Evolutionary conservation across 352 stramenopile genomes (phyloP), one percentile per base, ranked within the genome.

Genomic region (Phytopythium oedochilum): DNA sequence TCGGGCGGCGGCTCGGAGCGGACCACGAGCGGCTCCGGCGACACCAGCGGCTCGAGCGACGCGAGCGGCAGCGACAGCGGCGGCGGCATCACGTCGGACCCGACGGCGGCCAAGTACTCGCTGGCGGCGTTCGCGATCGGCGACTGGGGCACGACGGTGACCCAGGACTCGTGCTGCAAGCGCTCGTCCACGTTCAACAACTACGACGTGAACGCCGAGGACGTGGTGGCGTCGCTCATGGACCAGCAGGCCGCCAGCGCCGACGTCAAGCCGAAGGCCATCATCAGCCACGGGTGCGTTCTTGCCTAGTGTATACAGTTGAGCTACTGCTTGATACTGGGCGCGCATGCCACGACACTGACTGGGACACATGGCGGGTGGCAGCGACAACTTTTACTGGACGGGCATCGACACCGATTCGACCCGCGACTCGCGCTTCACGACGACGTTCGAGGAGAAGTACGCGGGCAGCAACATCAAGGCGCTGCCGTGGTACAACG

Each of bases 371-470:
- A 36, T 36, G 5, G 8, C 34, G 49, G 29, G 35, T 61, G 17
- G 17, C 46, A 76, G 73, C 39, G 82, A 92, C 66, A 92, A 88
- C 67, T 92, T 92, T 49, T 92, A 92, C 68, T 92, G 82, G 82
- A 83, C 85, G 59, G 82, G 82, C 20, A 67, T 92, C 34, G 70
- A 80, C 46, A 65, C 57, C 20, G 62, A 68, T 54, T 59, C 56
- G 10, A 78, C 77, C 26, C 67, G 62, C 18, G 60, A 74, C 46
- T 68, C 75, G 31, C 82, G 78, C n/a, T 92, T 92, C 53, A 59
- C 75, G 39, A 67, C 67, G 28, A 88, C 76, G 25, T 92, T 92
- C 49, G 82, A 92, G 50, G 67, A 60, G 46, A 83, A 83, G 49
- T 92, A 86, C 65, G 65, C 67, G 14, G 70, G 70, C 18, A 34